Percentiles rank a stretch among this genome's conserved stretches.
These are phyloP conservation scores for Neonectria sp. DNA, from an alignment of 2,329 filamentous ascomycete genomes.

Conservation along the genomic window DNA sequence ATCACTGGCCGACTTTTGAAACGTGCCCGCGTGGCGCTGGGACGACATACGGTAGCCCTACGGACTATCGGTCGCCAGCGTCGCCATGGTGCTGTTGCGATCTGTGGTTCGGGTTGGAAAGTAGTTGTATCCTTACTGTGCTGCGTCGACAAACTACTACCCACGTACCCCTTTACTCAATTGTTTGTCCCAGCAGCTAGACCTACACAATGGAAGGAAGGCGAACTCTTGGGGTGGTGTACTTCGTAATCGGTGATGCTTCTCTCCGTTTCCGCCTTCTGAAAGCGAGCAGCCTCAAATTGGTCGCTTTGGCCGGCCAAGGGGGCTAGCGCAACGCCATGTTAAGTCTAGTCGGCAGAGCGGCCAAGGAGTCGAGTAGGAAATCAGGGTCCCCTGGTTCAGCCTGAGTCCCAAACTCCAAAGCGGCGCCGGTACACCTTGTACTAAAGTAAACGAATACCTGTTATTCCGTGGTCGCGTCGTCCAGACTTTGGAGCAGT, in stretches of 20 bases:
- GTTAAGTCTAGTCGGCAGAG: background rate
- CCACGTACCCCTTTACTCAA: background rate
- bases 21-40: constrained; percentile 18
- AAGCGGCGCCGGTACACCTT: constrained; percentile 9
- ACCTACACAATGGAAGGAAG: background rate
- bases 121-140: background rate
- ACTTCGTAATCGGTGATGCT: background rate
- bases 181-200: background rate
- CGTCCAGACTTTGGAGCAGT: background rate
- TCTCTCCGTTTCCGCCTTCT: constrained; percentile 1
- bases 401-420: constrained; percentile 5
- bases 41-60: constrained; percentile 4
- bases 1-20: constrained; percentile 25
- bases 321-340: constrained; percentile 15
- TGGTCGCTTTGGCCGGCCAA: constrained; percentile 3
- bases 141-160: background rate
- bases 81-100: background rate
- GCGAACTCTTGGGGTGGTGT: background rate
- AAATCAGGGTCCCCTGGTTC: constrained; percentile 26
- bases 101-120: background rate
- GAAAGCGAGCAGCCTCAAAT: constrained; percentile 14
- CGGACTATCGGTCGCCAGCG: background rate
- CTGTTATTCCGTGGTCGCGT: background rate
- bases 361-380: constrained; percentile 13
- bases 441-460: constrained; percentile 5